Percentiles rank a stretch among this genome's conserved stretches.
These are phyloP conservation scores for Penicillium coffeae DNA, from an alignment of 495 filamentous ascomycete genomes.

Conservation along the genomic window DNA sequence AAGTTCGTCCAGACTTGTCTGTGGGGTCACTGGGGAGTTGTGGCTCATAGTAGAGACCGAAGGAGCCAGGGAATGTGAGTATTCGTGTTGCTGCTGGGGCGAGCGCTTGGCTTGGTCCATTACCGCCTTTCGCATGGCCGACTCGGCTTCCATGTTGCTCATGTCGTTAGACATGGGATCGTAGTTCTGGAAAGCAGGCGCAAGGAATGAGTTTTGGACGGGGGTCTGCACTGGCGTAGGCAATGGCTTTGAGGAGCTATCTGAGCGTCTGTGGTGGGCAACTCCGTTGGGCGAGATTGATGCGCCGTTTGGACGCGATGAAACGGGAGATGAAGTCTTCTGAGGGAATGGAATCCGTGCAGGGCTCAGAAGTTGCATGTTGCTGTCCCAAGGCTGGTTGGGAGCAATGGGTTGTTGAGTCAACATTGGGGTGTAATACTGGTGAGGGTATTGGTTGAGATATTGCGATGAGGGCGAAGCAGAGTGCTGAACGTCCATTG, in stretches of 20 bases:
- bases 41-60: conserved; percentile 54
- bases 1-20: conserved; percentile 50
- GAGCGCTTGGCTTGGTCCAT: conserved; percentile 47
- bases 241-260: conserved; percentile 40
- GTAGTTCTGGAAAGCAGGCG: conserved; percentile 46
- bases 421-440: conserved; percentile 42
- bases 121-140: conserved; percentile 52
- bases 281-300: too few species aligned
- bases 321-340: conserved; percentile 32
- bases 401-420: conserved; percentile 34
- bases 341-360: conserved; percentile 36
- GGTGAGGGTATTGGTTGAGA: conserved; percentile 28
- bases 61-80: conserved; percentile 50
- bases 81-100: conserved; percentile 32
- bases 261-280: conserved; percentile 32
- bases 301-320: conserved; percentile 36
- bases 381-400: conserved; percentile 41
- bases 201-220: conserved; percentile 40
- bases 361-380: conserved; percentile 39
- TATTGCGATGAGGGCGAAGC: conserved; percentile 30
- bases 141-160: conserved; percentile 41
- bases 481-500: conserved; percentile 34
- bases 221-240: conserved; percentile 48
- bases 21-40: conserved; percentile 56
- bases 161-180: conserved; percentile 41